phyloP scores from a whole-genome alignment of 176 grass and related monocot genomes.

The Alopecurus myosuroides region DNA sequence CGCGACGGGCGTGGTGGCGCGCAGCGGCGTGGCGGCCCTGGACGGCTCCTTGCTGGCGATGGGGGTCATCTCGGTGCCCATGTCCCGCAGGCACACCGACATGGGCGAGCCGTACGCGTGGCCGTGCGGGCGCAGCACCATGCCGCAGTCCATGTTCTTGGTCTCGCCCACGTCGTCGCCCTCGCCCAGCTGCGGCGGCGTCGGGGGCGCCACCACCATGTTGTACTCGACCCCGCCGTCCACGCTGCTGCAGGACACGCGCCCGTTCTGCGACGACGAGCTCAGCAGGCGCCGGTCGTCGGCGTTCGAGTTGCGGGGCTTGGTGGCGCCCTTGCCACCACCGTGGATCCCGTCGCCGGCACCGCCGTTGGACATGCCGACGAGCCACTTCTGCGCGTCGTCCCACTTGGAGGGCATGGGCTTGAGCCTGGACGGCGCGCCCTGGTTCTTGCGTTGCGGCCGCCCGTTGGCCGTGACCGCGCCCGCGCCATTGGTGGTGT shows the following conservation, averaged over 20 bases:
- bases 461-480: neutral
- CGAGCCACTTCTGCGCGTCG: slow-evolving; percentile 96
- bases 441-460: slow-evolving; percentile 36
- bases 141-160: slow-evolving; percentile 67
- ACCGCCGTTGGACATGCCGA: slow-evolving; percentile 43
- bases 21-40: slow-evolving; percentile 70
- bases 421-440: slow-evolving; percentile 48
- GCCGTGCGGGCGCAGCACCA: slow-evolving; percentile 22
- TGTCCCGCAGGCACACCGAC: slow-evolving; percentile 75
- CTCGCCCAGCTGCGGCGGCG: slow-evolving; percentile 4
- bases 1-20: slow-evolving; percentile 69
- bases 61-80: slow-evolving; percentile 99
- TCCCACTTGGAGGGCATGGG: slow-evolving; percentile 90
- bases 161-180: slow-evolving; percentile 62
- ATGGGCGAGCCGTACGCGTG: neutral
- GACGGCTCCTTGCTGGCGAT: slow-evolving; percentile 98
- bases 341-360: slow-evolving; percentile 20
- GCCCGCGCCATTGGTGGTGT: slow-evolving; percentile 12
- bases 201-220: slow-evolving; percentile 18
- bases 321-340: neutral
- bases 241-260: slow-evolving; percentile 83
- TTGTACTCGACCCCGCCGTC: slow-evolving; percentile 69
- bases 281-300: slow-evolving; percentile 66
- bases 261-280: slow-evolving; percentile 69
- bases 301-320: slow-evolving; percentile 77